Conservation (phyloP, 345 rosid species). For the Arabis alpina region DNA sequence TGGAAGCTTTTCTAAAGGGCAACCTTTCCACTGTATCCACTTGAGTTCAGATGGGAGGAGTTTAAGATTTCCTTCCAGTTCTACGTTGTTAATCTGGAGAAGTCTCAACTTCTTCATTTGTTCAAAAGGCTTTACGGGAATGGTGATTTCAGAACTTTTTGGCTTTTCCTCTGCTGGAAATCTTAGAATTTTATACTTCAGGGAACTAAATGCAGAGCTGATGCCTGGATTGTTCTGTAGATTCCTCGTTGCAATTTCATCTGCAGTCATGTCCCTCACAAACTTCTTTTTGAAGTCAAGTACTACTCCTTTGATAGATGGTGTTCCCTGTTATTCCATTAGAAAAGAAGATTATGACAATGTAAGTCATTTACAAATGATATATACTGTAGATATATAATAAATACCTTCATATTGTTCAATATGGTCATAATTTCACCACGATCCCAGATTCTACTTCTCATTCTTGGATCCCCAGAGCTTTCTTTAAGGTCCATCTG, state of each 20-base stretch:
- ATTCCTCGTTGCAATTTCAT: not conserved
- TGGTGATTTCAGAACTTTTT: slow-evolving; percentile 33
- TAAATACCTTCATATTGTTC: slow-evolving; percentile 54
- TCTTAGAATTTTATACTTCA: slow-evolving; percentile 29
- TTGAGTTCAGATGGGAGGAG: slow-evolving; percentile 55
- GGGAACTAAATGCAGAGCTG: slow-evolving; percentile 13
- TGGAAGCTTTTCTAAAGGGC: slow-evolving; percentile 55
- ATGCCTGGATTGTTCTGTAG: slow-evolving; percentile 10
- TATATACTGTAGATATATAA: no score
- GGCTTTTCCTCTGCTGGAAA: slow-evolving; percentile 21
- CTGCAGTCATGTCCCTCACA: slow-evolving; percentile 15
- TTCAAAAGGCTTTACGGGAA: slow-evolving; percentile 47
- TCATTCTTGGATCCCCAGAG: slow-evolving; percentile 42
- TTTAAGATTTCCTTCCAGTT: slow-evolving; percentile 56
- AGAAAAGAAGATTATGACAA: not conserved
- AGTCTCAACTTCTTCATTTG: slow-evolving; percentile 60
- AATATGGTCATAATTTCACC: slow-evolving; percentile 53
- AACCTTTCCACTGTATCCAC: slow-evolving; percentile 81
- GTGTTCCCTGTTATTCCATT: slow-evolving; percentile 51
- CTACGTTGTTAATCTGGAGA: slow-evolving; percentile 63
- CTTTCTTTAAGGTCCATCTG: slow-evolving; percentile 46
- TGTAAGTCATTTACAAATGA: no score
- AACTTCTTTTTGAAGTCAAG: slow-evolving; percentile 45
- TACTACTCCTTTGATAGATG: slow-evolving; percentile 49
- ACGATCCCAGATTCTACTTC: slow-evolving; percentile 70